Base-by-base conservation (phyloP, 2,329 filamentous ascomycete species). In the Colletotrichum lini region DNA sequence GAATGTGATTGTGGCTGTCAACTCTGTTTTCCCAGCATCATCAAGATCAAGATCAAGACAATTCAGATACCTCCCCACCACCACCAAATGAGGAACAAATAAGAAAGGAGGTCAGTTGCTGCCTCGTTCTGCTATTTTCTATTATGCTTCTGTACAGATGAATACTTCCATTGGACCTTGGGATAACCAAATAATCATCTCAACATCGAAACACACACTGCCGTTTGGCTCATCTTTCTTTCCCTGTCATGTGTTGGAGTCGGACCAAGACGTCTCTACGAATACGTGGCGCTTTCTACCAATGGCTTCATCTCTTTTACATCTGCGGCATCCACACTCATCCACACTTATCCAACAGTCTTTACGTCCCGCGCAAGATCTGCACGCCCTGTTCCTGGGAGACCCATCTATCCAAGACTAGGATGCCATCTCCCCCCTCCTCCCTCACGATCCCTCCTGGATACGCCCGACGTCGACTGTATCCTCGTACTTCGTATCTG, bases 381-480 rank as follows among this genome's bases (percentile, higher is more conserved):
- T 42, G 42, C 68, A 56, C 38, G 16, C 42, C 8, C 52, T 16
- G 58, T 56, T 40, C 26, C 49, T 42, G 8, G n/a, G n/a, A 45
- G 26, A 18, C 35, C 13, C 44, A 60, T 42, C 47, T 16, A 42
- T 30, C 40, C 7, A 59, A 18, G 21, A 9, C 30, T n/a, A 4
- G n/a, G 47, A 42, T n/a, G 40, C 4, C 56, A 21, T 45, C 13
- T n/a, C 38, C 44, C 18, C 30, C 44, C 42, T n/a, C n/a, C 3
- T 40, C 23, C 12, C 62, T 49, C 52, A 16, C 21, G 23, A 38
- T 44, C 57, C 56, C 12, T 35, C 16, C 47, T 45, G 42, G 21
- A 35, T 18, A 40, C 59, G 50, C 64, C 50, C 64, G 57, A 68
- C 38, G 60, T 68, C 62, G 65, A 45, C 45, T 57, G 44, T 42